Evolutionary conservation across 352 stramenopile genomes (phyloP).

Genomic region (Pythium chondricola): DNA sequence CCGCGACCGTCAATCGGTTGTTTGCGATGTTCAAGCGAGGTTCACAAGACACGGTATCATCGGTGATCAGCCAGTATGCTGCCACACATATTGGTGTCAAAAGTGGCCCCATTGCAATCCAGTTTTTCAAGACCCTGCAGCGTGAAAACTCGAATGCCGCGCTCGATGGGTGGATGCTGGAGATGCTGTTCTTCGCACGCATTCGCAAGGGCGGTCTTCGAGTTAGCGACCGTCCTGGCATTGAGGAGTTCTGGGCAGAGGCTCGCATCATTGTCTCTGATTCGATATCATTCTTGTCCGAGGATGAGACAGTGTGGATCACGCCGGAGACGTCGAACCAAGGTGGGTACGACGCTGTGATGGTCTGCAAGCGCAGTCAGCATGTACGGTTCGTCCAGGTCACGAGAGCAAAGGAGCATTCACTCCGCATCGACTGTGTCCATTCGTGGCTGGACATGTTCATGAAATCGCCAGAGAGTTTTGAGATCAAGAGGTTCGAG

Average conservation of each 20-base stretch:
- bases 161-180: slow-evolving; percentile 12
- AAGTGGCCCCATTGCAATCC: slow-evolving; percentile 2
- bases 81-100: slow-evolving; percentile 10
- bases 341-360: slow-evolving; percentile 19
- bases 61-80: slow-evolving; percentile 4
- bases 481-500: slow-evolving; percentile 2
- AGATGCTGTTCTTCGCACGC: slow-evolving; percentile 13
- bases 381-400: slow-evolving; percentile 17
- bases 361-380: slow-evolving; percentile 5
- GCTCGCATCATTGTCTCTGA: no score
- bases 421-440: slow-evolving; percentile 9
- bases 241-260: no score
- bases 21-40: not conserved
- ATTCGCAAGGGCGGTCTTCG: no score
- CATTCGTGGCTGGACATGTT: not conserved
- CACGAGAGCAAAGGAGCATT: slow-evolving; percentile 6
- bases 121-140: not conserved
- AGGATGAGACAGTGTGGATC: slow-evolving; percentile 11
- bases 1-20: not conserved
- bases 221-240: no score
- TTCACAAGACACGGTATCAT: not conserved
- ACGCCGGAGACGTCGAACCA: slow-evolving; percentile 11
- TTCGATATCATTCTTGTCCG: no score
- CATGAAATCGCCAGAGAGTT: not conserved
- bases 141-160: slow-evolving; percentile 8